Conservation (phyloP, 2,329 filamentous ascomycete species). For the Gnomoniopsis smithogilvyi region DNA sequence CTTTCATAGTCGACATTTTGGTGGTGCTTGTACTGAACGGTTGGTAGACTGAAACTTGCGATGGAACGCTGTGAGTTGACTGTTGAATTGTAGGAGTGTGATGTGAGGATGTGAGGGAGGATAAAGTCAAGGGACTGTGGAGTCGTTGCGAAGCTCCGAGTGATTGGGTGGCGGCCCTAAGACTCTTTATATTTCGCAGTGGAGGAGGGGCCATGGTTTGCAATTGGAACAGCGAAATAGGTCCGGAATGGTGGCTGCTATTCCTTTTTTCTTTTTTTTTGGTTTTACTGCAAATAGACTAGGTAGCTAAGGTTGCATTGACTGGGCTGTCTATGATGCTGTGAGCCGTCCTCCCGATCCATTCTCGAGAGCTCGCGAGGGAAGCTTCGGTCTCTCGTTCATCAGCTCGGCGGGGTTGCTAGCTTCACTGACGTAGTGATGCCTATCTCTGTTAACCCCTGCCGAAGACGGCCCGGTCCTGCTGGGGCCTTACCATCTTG, state of each 20-base stretch:
- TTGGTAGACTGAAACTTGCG: neutral
- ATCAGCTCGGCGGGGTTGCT: no score
- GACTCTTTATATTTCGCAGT: neutral
- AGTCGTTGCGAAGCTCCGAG: neutral
- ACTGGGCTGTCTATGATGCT: no score
- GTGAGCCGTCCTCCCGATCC: no score
- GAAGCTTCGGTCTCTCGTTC: no score
- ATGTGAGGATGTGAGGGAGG: neutral
- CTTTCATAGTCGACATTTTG: slow-evolving; percentile 32
- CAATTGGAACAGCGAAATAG: neutral
- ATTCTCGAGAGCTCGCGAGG: no score
- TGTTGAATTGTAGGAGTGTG: neutral
- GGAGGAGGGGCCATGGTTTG: neutral
- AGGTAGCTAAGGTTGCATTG: no score
- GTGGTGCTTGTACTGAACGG: slow-evolving; percentile 17
- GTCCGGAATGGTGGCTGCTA: neutral
- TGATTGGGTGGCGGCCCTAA: slow-evolving; percentile 11
- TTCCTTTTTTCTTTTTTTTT: no score
- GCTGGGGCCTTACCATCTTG: no score
- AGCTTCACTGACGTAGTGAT: no score
- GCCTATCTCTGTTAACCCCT: no score
- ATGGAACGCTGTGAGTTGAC: neutral
- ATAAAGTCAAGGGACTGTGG: neutral
- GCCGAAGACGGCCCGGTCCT: no score
- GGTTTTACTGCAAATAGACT: no score